Percentiles rank a stretch among this genome's conserved stretches.
These are phyloP conservation scores for Globisporangium nunn DNA, from an alignment of 352 stramenopile genomes.

Conservation along the genomic window DNA sequence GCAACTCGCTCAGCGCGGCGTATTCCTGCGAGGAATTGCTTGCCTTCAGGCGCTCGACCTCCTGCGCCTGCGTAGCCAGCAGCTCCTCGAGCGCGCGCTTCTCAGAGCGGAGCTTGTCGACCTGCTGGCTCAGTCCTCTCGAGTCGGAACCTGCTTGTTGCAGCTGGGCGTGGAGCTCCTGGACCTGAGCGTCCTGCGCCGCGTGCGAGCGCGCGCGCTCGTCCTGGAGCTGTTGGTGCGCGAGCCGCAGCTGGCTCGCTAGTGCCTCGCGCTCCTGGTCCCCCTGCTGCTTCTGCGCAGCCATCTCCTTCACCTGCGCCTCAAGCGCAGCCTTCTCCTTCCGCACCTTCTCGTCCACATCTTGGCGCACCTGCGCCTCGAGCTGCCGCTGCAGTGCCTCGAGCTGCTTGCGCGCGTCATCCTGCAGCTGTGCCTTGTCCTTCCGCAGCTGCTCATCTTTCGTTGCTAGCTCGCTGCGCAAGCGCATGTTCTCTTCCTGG, in stretches of 20 bases:
- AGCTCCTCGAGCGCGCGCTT: slow-evolving; percentile 43
- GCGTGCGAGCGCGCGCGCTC: slow-evolving; percentile 39
- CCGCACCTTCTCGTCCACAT: slow-evolving; percentile 37
- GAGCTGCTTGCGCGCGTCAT: slow-evolving; percentile 53
- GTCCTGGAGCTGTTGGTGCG: slow-evolving; percentile 54
- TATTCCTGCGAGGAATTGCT: slow-evolving; percentile 47
- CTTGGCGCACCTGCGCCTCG: slow-evolving; percentile 47
- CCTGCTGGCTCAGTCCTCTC: slow-evolving; percentile 31
- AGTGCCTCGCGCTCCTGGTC: slow-evolving; percentile 46
- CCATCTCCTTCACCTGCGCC: slow-evolving; percentile 35
- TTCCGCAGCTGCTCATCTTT: slow-evolving; percentile 54
- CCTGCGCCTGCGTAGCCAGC: slow-evolving; percentile 35
- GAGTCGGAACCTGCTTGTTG: slow-evolving; percentile 38
- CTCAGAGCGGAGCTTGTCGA: slow-evolving; percentile 34
- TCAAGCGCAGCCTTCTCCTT: slow-evolving; percentile 37
- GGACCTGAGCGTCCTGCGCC: slow-evolving; percentile 36
- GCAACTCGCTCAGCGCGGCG: slow-evolving; percentile 48
- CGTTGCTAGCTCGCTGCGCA: slow-evolving; percentile 41
- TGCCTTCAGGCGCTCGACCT: slow-evolving; percentile 37
- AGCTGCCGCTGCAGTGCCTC: slow-evolving; percentile 49
- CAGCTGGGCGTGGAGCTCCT: slow-evolving; percentile 43
- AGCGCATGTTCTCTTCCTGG: slow-evolving; percentile 58
- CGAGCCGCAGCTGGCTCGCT: slow-evolving; percentile 33
- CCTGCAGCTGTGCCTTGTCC: slow-evolving; percentile 48
- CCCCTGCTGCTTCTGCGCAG: slow-evolving; percentile 37